Evolutionary conservation across 208 protist species (phyloP), one percentile per base, ranked within the genome.

Genomic region (Acanthamoeba royreba): DNA sequence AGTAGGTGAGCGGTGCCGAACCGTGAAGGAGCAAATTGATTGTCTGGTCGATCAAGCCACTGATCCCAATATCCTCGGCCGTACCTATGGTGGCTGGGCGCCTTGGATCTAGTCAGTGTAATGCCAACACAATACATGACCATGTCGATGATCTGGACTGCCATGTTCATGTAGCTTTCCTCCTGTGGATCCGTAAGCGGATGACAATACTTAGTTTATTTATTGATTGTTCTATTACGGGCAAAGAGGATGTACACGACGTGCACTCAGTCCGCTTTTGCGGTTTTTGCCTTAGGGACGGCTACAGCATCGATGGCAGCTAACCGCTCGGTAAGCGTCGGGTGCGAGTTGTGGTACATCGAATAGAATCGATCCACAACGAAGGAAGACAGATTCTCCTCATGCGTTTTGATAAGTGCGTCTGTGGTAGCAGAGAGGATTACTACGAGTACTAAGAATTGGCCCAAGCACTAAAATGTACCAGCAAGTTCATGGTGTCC

Each of bases 21-120:
- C 35, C 38, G 92, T 94, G 7, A 87, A 88, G 52, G 92, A 94
- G 52, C 74, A 94, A 46, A 96, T 98, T 0, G 95, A 98, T 28
- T 97, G 97, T 92, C 93, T 99, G 25, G 87, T 99, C 43, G 97
- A 98, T 66, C 93, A 98, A 55, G 96, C 98, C 15, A 98, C 97
- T 22, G 97, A 98, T 87, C 86, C 90, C n/a, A 98, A 98, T 79
- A 96, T 98, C 33, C 47, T 98, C 0, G 97, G 96, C 19, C 95
- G 98, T 61, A 95, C 95, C 0, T 99, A 95, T 92, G 49, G 77
- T 22, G 95, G 95, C 38, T 96, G 95, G 95, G 77, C 81, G 17
- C 61, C 87, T 33, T 95, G 94, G 46, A 86, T 96, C 31, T 96
- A 15, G 35, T 31, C 9, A 13, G 9, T n/a, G n/a, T n/a, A n/a